Conservation (phyloP, 495 filamentous ascomycete species). For the Aspergillus heteromorphus region DNA sequence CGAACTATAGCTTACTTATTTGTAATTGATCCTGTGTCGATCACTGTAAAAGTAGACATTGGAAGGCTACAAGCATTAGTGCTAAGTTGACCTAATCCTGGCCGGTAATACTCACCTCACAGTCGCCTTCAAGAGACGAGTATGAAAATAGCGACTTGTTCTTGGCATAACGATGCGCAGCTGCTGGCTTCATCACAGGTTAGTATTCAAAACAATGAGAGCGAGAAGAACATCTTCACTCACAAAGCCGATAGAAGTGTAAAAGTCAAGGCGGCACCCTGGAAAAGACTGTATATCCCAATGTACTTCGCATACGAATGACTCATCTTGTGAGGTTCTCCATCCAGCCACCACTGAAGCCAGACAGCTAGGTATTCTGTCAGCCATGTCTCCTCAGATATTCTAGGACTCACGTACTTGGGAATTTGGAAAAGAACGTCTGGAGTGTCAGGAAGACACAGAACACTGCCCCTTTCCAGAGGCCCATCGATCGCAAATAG, state of each 20-base stretch:
- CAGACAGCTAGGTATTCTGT: not conserved
- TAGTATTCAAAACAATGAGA: not conserved
- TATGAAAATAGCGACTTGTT: slow-evolving; percentile 1
- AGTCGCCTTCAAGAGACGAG: not conserved
- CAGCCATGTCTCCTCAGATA: not conserved
- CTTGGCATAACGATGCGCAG: not conserved
- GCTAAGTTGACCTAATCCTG: not conserved
- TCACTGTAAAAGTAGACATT: not conserved
- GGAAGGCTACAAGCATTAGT: not conserved
- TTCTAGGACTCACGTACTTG: not conserved
- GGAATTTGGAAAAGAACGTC: not conserved
- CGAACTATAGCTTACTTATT: not conserved
- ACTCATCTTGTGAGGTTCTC: not conserved
- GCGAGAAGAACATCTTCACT: not conserved
- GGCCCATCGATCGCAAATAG: not conserved
- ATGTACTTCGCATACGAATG: not conserved
- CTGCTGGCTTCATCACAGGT: not conserved
- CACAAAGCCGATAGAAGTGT: not conserved
- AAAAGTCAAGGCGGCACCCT: not conserved
- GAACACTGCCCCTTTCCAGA: not conserved
- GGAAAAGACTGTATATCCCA: not conserved
- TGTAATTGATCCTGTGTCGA: not conserved
- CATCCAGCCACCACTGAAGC: not conserved
- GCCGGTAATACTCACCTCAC: not conserved
- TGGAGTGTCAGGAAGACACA: not conserved